Conservation (phyloP, 2,329 filamentous ascomycete species). For the Ascochyta lentis region DNA sequence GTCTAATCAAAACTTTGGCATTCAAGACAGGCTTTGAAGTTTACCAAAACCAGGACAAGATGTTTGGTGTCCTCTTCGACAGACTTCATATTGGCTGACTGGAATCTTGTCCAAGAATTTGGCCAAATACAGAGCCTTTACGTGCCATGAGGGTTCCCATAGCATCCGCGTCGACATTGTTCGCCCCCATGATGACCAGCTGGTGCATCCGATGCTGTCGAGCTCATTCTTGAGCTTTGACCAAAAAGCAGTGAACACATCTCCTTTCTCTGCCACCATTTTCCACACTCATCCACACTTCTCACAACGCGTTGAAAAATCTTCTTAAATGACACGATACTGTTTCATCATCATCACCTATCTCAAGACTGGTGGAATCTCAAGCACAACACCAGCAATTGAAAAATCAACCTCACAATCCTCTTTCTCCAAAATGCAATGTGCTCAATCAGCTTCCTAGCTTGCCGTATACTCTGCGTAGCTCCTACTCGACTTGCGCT, state of each 20-base stretch:
- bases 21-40: too few relatives aligned
- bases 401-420: neutral
- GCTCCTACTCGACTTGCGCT: neutral
- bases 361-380: too few relatives aligned
- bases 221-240: neutral
- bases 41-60: too few relatives aligned
- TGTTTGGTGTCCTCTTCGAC: neutral
- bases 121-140: neutral
- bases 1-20: too few relatives aligned
- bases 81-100: neutral
- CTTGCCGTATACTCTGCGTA: neutral
- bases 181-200: neutral
- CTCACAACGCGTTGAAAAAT: too few relatives aligned
- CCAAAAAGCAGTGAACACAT: neutral
- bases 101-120: neutral
- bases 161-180: neutral
- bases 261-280: too few relatives aligned
- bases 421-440: neutral
- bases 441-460: neutral
- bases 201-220: neutral
- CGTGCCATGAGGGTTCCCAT: neutral
- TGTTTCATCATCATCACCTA: too few relatives aligned
- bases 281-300: too few relatives aligned
- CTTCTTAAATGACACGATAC: too few relatives aligned
- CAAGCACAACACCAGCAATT: too few relatives aligned